Conservation (phyloP, 371 early-diverging fungal species). For the Entomophthora muscae region DNA sequence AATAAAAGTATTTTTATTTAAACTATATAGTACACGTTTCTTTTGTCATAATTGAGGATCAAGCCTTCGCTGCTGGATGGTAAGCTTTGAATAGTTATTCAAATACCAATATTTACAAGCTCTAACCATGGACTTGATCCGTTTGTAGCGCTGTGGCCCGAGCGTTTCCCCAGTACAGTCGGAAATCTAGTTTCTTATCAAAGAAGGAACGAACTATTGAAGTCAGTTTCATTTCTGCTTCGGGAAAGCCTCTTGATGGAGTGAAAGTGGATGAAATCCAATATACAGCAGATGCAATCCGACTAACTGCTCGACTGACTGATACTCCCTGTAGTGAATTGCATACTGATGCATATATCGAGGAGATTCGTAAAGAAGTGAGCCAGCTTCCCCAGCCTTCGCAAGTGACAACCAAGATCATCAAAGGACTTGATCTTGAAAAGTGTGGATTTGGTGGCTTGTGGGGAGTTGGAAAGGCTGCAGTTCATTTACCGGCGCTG, state of each 20-base stretch:
- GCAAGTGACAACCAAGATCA: neutral
- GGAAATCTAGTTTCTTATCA: constrained; percentile 3
- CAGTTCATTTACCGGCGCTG: constrained; percentile 3
- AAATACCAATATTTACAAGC: neutral
- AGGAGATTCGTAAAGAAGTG: neutral
- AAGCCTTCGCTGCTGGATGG: constrained; percentile 4
- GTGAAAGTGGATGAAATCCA: neutral
- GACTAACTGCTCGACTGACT: neutral
- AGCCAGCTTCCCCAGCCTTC: neutral
- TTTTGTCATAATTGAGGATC: neutral
- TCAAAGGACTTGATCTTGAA: constrained; percentile 1
- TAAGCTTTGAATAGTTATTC: neutral
- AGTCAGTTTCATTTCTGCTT: neutral
- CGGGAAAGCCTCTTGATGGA: neutral
- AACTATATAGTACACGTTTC: neutral
- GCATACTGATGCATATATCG: neutral
- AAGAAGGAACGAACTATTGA: neutral
- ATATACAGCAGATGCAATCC: neutral
- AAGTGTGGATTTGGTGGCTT: constrained; percentile 2
- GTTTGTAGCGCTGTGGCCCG: neutral
- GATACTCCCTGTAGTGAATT: constrained; percentile 4
- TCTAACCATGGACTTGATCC: neutral
- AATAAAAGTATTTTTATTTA: no score
- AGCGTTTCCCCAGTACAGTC: neutral
- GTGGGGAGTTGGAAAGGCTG: constrained; percentile 7